Base-by-base conservation (phyloP, 139 green algal genomes). In the Chlorella vulgaris region DNA sequence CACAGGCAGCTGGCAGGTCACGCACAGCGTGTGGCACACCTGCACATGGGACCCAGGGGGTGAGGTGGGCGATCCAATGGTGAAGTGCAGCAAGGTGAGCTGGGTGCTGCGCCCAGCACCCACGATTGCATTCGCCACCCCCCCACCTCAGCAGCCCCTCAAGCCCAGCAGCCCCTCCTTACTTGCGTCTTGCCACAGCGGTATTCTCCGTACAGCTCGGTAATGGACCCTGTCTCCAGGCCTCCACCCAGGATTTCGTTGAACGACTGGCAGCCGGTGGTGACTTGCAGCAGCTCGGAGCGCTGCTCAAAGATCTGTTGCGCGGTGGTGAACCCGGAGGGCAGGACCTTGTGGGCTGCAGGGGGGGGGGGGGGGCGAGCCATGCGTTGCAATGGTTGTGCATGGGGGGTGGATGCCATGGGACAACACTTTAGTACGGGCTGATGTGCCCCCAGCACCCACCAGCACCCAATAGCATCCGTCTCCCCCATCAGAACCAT, bases 201-300 rank as follows among this genome's bases (percentile, higher is more conserved):
- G 84, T 92, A 98, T 90, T 99, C 96, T 10, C 97, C 97, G 81
- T 99, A 99, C 28, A 99, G 89, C 81, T 99, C 97, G 6, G 97
- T 99, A 50, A 99, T 98, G 5, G 92, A 97, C 0, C 97, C 97
- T 5, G 95, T 98, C 91, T 99, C 97, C 42, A 99, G 90, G 13
- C 97, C 97, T 38, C 97, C 95, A 74, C 95, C 94, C 24, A 99
- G 86, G 18, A 99, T 96, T 22, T 69, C 85, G 81, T 99, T 94
- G 18, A 99, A 75, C 78, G 96, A 92, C 38, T 95, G 93, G 81
- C 89, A 97, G 22, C 97, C 97, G 33, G 96, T 98, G 24, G 90
- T 94, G 15, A 99, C 89, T 28, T 89, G 86, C 58, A 99, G 91
- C 35, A 98, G 89, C 55, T 98, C 91, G 6, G 83, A 81, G 8